A percentile compares a stretch with the other conserved stretches of the same genome.
These are phyloP conservation scores for Quercus robur DNA, from an alignment of 306 rosid species.

Conservation along the genomic window DNA sequence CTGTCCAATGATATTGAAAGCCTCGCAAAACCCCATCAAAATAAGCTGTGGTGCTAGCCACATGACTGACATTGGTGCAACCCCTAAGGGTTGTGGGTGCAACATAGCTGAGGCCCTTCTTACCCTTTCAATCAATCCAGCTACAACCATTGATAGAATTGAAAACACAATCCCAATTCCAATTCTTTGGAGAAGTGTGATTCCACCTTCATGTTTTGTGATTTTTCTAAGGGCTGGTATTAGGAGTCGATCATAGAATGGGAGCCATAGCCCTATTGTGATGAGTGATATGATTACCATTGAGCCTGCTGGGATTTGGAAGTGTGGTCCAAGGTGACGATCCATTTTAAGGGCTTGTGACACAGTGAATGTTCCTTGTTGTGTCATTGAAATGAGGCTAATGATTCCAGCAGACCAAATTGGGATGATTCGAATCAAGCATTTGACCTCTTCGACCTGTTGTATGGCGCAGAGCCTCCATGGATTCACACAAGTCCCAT, in stretches of 20 bases:
- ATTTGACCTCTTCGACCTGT: constrained; percentile 67
- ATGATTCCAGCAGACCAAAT: constrained; percentile 51
- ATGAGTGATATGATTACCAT: constrained; percentile 43
- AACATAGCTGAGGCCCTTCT: constrained; percentile 41
- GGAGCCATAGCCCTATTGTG: constrained; percentile 49
- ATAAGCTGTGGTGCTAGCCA: constrained; percentile 62
- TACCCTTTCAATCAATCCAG: constrained; percentile 49
- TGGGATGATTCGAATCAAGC: constrained; percentile 44
- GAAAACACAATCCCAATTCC: constrained; percentile 65
- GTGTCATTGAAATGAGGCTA: constrained; percentile 33
- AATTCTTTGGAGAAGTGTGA: constrained; percentile 53
- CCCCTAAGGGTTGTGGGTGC: constrained; percentile 25
- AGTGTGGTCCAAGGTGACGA: constrained; percentile 58
- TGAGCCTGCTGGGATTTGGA: constrained; percentile 72
- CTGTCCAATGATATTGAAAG: constrained; percentile 51
- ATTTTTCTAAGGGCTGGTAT: constrained; percentile 44
- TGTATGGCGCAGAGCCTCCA: constrained; percentile 63
- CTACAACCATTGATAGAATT: constrained; percentile 48
- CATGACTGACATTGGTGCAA: constrained; percentile 41
- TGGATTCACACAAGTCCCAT: constrained; percentile 40
- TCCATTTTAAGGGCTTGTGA: constrained; percentile 75
- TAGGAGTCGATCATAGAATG: constrained; percentile 46
- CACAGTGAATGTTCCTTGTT: constrained; percentile 53
- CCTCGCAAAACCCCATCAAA: constrained; percentile 62
- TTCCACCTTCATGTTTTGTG: constrained; percentile 55